Evolutionary conservation across 2,329 filamentous ascomycete species (phyloP), one percentile per base, ranked within the genome.

Genomic region (Verticillium nubilum): DNA sequence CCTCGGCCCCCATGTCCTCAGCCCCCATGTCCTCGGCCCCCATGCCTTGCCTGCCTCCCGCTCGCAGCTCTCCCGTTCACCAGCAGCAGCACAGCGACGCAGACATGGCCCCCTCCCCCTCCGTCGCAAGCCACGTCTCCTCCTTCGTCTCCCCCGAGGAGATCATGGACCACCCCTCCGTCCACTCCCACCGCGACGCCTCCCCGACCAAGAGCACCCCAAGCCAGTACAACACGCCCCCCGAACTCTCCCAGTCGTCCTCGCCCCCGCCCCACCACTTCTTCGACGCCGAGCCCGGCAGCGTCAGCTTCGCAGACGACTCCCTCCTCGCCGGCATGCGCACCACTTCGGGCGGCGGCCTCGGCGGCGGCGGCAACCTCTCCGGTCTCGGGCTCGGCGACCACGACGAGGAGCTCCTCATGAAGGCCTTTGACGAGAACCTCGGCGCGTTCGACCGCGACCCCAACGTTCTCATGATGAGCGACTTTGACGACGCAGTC

Each of bases 201-300:
- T 82, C 82, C 10, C 81, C 83, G 1, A 73, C 79, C 35, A 84
- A 80, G 72, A 83, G 79, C 67, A 69, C 72, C 4, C 69, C 71
- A 19, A 83, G 82, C 70, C 78, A 80, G 59, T 83, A 79, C 70
- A 83, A 81, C 70, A 84, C 84, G 3, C 82, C 83, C 4, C 84
- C 84, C 1, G 83, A 82, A 62, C 79, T 87, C 29, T 86, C 84
- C n/a, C 79, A 83, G 61, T 84, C 83, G 25, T 83, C 82, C 15
- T 86, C 84, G 26, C 83, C 84, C 4, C 80, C 80, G 28, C 73
- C 78, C 5, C 27, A 42, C 26, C 76, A 73, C 52, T 81, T 77
- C 69, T 83, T 81, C 64, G 75, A 81, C 50, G 68, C 76, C 60
- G 78, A 81, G 50, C 71, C 75, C 47, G 56, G 37, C 56, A 74